phyloP scores from a whole-genome alignment of 2,329 filamentous ascomycete genomes.

The Microsporum audouinii region DNA sequence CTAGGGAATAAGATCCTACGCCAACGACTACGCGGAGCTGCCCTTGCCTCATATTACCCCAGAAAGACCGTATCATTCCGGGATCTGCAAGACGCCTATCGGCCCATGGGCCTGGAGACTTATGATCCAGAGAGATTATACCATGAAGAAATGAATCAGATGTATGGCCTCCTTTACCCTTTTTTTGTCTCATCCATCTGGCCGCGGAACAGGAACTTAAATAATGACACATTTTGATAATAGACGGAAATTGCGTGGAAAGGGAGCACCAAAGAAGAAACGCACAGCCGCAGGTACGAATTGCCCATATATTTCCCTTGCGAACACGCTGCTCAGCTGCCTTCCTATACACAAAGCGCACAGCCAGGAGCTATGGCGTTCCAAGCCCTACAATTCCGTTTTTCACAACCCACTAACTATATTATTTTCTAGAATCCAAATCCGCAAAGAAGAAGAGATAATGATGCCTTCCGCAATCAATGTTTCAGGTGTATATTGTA shows the following conservation, averaged over 20 bases:
- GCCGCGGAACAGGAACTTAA: neutral
- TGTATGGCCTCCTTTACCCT: conserved; percentile 36
- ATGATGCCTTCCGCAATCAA: neutral
- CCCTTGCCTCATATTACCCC: conserved; percentile 80
- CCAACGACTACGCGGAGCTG: conserved; percentile 73
- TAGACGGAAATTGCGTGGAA: conserved; percentile 63
- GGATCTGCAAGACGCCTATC: conserved; percentile 61
- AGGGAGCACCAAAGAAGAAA: conserved; percentile 80
- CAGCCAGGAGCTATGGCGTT: neutral
- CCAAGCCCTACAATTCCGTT: neutral
- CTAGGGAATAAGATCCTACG: conserved; percentile 87
- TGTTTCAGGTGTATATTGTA: conserved; percentile 1
- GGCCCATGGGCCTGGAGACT: conserved; percentile 51
- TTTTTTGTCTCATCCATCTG: neutral
- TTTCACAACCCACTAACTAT: neutral
- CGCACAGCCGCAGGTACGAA: conserved; percentile 36
- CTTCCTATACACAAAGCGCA: neutral
- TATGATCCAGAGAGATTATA: conserved; percentile 78
- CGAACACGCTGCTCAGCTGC: neutral
- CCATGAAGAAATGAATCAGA: conserved; percentile 53
- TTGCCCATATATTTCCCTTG: neutral
- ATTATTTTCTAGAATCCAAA: conserved; percentile 10
- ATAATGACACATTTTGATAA: conserved; percentile 6
- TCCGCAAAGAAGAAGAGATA: conserved; percentile 12
- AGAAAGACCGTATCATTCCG: conserved; percentile 58